These are phyloP conservation scores for Thraustochytrium sp. DNA, from an alignment of 352 stramenopile genomes.

Conservation along the genomic window DNA sequence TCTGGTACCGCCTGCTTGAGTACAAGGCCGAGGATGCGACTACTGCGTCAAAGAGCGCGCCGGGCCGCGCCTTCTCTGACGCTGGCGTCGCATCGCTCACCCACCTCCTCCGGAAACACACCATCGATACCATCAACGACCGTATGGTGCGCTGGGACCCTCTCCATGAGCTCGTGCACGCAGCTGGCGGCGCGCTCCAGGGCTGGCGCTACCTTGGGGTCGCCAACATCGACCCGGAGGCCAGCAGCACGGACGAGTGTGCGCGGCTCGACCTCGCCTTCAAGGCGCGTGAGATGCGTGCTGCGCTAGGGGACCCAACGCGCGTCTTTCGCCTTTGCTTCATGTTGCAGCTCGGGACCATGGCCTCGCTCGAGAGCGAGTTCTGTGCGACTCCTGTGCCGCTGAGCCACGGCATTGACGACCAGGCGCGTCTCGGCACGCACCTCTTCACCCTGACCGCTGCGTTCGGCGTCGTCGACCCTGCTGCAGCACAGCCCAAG, in stretches of 20 bases:
- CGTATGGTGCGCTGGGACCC: conserved; percentile 7
- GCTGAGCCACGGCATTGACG: background rate
- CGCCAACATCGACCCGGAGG: conserved; percentile 14
- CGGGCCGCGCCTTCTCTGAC: background rate
- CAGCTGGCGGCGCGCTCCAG: background rate
- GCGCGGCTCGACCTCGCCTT: background rate
- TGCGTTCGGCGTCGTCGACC: too few relatives aligned
- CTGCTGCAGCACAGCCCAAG: too few relatives aligned
- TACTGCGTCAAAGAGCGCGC: background rate
- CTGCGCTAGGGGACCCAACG: too few relatives aligned
- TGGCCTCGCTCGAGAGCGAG: background rate
- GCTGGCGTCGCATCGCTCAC: background rate
- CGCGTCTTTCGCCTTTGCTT: conserved; percentile 20
- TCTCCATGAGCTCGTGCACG: background rate
- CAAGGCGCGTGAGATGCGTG: background rate
- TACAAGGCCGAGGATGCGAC: background rate
- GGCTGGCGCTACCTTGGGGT: conserved; percentile 30
- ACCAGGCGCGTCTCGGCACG: background rate
- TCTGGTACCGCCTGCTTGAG: conserved; percentile 36
- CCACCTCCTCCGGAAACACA: background rate
- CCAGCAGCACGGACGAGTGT: conserved; percentile 9
- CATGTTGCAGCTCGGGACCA: background rate
- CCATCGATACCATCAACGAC: background rate
- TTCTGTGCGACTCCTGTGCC: background rate
- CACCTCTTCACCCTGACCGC: conserved; percentile 42